A percentile compares a stretch with the other conserved stretches of the same genome.
Evolutionary conservation across 1,284 basidiomycete species (phyloP).

Genomic region (Moesziomyces sp.): DNA sequence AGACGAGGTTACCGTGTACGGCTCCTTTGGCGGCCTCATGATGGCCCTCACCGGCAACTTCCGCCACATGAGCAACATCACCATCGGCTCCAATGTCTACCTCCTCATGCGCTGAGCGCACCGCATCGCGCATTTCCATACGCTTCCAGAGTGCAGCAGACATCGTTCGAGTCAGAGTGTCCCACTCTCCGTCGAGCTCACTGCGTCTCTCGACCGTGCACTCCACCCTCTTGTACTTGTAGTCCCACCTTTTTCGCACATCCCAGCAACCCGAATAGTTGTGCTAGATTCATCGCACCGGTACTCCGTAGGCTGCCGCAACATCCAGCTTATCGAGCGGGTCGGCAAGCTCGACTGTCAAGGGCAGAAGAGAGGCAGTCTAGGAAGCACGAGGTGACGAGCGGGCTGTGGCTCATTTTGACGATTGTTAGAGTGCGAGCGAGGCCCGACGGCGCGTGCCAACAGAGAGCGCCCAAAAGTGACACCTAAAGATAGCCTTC

Average conservation of each 20-base stretch:
- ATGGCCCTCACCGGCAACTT: conserved; percentile 93
- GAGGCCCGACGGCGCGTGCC: no score
- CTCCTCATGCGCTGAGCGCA: conserved; percentile 77
- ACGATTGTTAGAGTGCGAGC: no score
- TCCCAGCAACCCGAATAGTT: not conserved
- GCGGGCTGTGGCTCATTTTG: no score
- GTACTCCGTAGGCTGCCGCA: no score
- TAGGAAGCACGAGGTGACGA: no score
- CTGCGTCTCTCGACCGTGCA: no score
- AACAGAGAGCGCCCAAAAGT: not conserved
- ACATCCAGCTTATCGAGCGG: not conserved
- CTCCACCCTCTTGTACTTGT: not conserved
- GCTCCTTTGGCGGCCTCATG: conserved; percentile 94
- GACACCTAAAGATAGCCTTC: not conserved
- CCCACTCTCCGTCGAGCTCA: no score
- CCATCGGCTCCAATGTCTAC: conserved; percentile 92
- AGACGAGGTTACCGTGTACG: conserved; percentile 90
- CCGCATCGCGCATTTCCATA: no score
- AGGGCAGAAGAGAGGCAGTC: no score
- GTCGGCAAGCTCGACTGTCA: no score
- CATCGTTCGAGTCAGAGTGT: not conserved
- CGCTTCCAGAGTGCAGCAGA: not conserved
- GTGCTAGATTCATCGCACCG: not conserved
- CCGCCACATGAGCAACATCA: conserved; percentile 90
- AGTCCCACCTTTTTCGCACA: not conserved